Evolutionary conservation across 192 early-diverging fungal genomes (phyloP).

Genomic region (Coemansia sp.): DNA sequence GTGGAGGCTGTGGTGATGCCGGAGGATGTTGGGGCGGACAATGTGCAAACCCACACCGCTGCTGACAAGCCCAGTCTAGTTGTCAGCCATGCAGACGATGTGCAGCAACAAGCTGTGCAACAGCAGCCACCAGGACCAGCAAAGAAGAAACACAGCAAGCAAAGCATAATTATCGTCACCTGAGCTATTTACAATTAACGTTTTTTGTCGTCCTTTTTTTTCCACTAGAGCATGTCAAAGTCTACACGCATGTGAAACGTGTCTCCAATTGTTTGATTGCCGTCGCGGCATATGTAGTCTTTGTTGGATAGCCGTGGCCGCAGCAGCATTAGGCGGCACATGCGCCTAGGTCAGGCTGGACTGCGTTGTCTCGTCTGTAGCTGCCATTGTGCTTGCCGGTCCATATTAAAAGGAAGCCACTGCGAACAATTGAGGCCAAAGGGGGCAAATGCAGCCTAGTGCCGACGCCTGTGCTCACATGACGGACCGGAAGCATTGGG

Average conservation of each 20-base stretch:
- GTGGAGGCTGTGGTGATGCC: neutral
- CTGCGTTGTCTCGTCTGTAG: neutral
- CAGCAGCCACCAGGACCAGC: conserved; percentile 14
- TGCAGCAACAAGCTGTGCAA: neutral
- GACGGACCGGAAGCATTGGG: neutral
- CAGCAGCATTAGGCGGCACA: neutral
- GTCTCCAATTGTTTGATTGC: neutral
- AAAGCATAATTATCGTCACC: conserved; percentile 44
- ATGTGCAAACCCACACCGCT: conserved; percentile 11
- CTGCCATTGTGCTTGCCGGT: conserved; percentile 4
- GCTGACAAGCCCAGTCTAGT: neutral
- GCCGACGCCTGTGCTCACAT: conserved; percentile 12
- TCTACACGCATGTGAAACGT: neutral
- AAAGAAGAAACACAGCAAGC: conserved; percentile 39
- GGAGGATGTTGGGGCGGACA: conserved; percentile 5
- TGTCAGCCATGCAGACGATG: conserved; percentile 6
- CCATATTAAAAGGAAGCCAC: conserved; percentile 15
- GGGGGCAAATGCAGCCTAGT: neutral
- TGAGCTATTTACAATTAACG: conserved; percentile 16
- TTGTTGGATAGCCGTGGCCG: conserved; percentile 4
- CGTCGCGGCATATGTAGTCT: neutral
- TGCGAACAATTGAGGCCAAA: neutral
- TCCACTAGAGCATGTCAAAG: neutral
- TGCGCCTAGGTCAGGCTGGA: conserved; percentile 7
- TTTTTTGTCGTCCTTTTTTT: neutral